Base-by-base conservation (phyloP, 2,329 filamentous ascomycete species). In the Didymella segeticola region DNA sequence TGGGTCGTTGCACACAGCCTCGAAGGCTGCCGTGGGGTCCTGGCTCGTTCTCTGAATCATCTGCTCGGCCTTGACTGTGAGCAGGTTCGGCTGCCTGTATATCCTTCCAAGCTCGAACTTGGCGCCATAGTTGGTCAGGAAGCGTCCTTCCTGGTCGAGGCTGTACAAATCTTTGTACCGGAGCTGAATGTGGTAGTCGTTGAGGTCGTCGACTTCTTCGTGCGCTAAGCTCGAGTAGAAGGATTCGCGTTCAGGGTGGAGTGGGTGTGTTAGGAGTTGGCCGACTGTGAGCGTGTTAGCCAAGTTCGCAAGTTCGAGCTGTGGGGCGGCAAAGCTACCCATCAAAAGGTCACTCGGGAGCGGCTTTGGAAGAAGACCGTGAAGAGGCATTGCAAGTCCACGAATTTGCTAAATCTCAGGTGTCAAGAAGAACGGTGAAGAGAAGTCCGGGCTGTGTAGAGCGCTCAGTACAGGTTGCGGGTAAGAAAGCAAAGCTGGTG, bases 101-200 rank as follows among this genome's bases (percentile, higher is more conserved):
- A 75, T 65, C 29, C 66, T 61, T 8, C 72, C 72, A 1, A 75
- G 63, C 39, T 75, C 72, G 59, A 73, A 75, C 46, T 72, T 73
- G 56, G 70, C 70, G 57, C 72, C 72, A 60, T 74, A 75, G 53
- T 72, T 74, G 52, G 67, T 64, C 55, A 70, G 68, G 63, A 75
- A 75, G 29, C 72, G 69, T 46, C 72, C 72, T 51, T 75, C 71
- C 23, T 61, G 57, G 52, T 75, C 72, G 51, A 73, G 62, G 25
- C 69, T 71, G 60, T 73, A 75, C 34, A 75, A 36, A 26, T 75
- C 72, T 43, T 70, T 72, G 66, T 75, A 75, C 23, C 72, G 70
- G 25, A 74, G 67, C 53, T 75, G 70, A 49, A 75, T 75, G 59
- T 73, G 69, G 59, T 71, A 74, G 59, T 75, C 70, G 46, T 75